These are phyloP conservation scores for Saksenaea vasiformis DNA, from an alignment of 371 early-diverging fungal species.

Conservation along the genomic window DNA sequence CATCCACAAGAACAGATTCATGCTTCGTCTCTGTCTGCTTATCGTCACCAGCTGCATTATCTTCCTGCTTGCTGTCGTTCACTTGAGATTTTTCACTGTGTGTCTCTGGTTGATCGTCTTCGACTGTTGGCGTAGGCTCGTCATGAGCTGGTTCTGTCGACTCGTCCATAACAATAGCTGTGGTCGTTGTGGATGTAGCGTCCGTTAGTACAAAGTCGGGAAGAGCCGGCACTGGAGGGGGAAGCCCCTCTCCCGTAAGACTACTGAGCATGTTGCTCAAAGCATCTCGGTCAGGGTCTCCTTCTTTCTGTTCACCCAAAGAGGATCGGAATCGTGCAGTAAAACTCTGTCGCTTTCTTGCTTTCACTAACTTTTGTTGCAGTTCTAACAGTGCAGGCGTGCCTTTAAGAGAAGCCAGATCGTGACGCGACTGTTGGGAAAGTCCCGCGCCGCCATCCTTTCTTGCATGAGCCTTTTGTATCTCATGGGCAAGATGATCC, in stretches of 20 bases:
- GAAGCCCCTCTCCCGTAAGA: background rate
- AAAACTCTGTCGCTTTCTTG: conserved; percentile 48
- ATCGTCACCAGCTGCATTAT: no score
- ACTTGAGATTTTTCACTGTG: no score
- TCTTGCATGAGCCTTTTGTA: conserved; percentile 5
- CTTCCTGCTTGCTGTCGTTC: no score
- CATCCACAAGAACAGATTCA: no score
- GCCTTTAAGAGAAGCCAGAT: conserved; percentile 5
- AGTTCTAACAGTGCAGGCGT: conserved; percentile 25
- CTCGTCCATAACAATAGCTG: no score
- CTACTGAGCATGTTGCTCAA: conserved; percentile 21
- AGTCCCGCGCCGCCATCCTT: conserved; percentile 1
- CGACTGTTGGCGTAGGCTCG: no score
- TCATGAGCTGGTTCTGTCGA: no score
- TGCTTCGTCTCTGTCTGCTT: no score
- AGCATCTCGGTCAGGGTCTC: conserved; percentile 10
- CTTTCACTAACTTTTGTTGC: conserved; percentile 38
- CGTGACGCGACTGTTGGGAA: conserved; percentile 4
- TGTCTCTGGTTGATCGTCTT: no score
- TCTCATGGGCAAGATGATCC: conserved; percentile 3
- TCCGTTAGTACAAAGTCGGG: no score
- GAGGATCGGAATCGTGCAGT: conserved; percentile 43
- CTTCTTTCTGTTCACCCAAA: conserved; percentile 3
- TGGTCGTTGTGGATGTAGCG: no score
- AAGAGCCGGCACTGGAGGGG: no score